Base-by-base conservation (phyloP, 202 grass and related monocot species). In the Schoenoplectus triqueter region DNA sequence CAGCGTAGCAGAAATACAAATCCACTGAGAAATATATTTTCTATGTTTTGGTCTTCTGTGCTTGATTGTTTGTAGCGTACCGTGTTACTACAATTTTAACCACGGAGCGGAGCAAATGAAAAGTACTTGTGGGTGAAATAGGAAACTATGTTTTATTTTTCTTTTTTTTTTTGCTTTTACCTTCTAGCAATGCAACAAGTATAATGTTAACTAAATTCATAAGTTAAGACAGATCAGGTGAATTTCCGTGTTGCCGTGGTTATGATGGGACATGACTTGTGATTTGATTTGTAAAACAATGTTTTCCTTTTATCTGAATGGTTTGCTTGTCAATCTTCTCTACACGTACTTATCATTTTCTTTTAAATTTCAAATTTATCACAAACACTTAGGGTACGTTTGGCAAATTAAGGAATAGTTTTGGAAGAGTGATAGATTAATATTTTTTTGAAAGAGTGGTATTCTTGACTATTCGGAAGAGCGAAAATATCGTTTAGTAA, bases 241-340 rank as follows among this genome's bases (percentile, higher is more conserved):
- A 31, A 31, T 31, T 31, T 1, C 64, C 57, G 20, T 67, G 7
- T 62, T 62, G 62, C 62, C 20, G 19, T 57, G 50, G 5, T 59
- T 9, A 13, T 80, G 11, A 54, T 65, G 41, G 14, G 41, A 73
- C 78, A 22, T 6, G 60, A 2, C 7, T 73, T 18, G 6, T 71
- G 67, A 47, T 71, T 7, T 71, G 67, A 47, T 71, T 7, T 82
- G 55, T 82, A 45, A 82, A 80, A 57, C 19, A 80, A 3, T 51
- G 74, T 0, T 20, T 54, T 10, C 15, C 22, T 5, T 41, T n/a
- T 42, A n/a, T 60, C 11, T 60, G 6, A 40, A 50, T 7, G 51
- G 39, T 79, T 79, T 79, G 21, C 64, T 66, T 72, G 69, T 49
- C 6, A 20, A 72, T 20, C 45, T 18, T 6, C 42, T 72, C 69